These are phyloP conservation scores for Pisolithus marmoratus DNA, from an alignment of 768 basidiomycete genomes.

Conservation along the genomic window DNA sequence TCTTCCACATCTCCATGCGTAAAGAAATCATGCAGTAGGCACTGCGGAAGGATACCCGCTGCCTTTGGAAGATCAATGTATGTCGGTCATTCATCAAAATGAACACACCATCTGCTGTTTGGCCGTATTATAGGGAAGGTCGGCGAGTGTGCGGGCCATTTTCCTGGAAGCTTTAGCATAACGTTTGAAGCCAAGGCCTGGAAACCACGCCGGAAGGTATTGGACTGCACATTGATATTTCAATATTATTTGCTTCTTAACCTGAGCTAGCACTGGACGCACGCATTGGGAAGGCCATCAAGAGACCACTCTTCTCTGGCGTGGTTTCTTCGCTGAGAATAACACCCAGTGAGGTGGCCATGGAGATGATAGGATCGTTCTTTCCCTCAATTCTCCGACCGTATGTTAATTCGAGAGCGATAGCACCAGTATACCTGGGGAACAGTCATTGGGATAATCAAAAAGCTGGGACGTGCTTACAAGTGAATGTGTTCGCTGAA, in stretches of 20 bases:
- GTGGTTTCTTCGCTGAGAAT: background rate
- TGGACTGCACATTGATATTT: background rate
- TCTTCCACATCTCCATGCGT: background rate
- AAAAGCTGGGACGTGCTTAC: constrained; percentile 2
- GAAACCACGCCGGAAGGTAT: constrained; percentile 10
- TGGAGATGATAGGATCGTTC: background rate
- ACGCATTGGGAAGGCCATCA: constrained; percentile 7
- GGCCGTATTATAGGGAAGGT: constrained; percentile 18
- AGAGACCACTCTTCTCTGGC: constrained; percentile 1
- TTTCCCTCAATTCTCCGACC: constrained; percentile 1
- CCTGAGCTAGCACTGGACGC: background rate
- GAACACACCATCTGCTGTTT: constrained; percentile 20
- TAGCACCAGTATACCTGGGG: constrained; percentile 2
- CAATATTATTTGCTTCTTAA: too few relatives aligned
- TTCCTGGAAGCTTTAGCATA: background rate
- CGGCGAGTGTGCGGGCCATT: constrained; percentile 1
- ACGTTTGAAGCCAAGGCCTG: background rate
- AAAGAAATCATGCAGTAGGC: background rate
- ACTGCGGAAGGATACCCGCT: background rate
- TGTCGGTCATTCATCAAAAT: background rate
- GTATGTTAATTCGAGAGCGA: constrained; percentile 19
- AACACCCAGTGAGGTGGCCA: background rate
- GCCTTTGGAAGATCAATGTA: background rate
- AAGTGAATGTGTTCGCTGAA: constrained; percentile 4
- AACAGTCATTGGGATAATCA: too few relatives aligned